Base-by-base conservation (phyloP, 164 flowering plant genomes). In the Nymphaea colorata region DNA sequence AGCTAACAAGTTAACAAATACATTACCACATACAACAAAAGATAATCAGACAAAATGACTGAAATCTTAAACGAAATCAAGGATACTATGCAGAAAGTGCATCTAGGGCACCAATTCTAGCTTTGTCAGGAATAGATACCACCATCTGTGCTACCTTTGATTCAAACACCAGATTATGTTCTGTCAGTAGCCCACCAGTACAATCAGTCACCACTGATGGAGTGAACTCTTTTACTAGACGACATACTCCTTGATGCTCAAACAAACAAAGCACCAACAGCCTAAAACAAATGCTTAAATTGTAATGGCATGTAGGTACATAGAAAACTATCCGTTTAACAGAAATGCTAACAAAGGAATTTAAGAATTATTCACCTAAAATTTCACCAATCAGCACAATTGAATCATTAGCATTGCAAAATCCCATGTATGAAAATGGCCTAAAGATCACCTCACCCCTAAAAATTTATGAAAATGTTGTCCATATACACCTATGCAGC, bases 11-110 rank as follows among this genome's bases (percentile, higher is more conserved):
- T 25, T 25, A 25, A 25, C 36, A 25, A 25, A 25, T 25, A 25
- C 36, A 25, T 25, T 25, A 25, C 36, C 36, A 25, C 36, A 25
- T 25, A 25, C 36, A 25, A 25, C 0, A 25, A 25, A 25, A 25
- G 36, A 25, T 25, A 25, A 25, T 25, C 36, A 25, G 36, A 25
- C 36, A 25, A 25, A 25, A 25, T 25, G 36, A 25, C 36, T 25
- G 36, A 25, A 25, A 25, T 25, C 36, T 25, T 1, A 25, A 25
- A 25, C 0, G 36, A 25, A 25, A 25, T 25, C 36, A 60, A 85
- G 98, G 97, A 94, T 94, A 91, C 98, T 87, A 93, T 66, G 97
- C 78, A 70, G 96, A 81, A 66, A 91, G 86, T 64, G 86, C 79
- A 67, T 70, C 77, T 6, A 90, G 80, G 45, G 95, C 82, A 77